Base-by-base conservation (phyloP, 352 stramenopile genomes). In the Phytophthora pinifolia region DNA sequence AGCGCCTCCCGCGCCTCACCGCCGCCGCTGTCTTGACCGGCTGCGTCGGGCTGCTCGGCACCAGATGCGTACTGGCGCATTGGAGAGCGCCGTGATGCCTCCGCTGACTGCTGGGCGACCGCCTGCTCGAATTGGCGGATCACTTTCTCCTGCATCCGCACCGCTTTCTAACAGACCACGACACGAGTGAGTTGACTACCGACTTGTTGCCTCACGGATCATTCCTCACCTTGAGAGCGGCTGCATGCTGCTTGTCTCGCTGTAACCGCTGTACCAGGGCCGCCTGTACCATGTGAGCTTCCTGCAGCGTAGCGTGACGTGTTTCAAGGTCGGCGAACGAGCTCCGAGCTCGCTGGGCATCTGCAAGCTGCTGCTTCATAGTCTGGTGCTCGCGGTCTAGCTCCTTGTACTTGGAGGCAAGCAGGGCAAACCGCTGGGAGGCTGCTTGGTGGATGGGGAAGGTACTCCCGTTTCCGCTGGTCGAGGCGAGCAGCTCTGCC, bases 121-220 rank as follows among this genome's bases (percentile, higher is more conserved):
- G 85, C 58, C 32, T 79, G 71, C 54, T 94, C 83, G 20, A 94
- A 83, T 59, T 89, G 83, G 14, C 54, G 64, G 29, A 92, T 90
- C n/a, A 94, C 84, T 25, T 74, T 79, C 46, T 94, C 84, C 52
- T 94, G 84, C 47, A 90, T 72, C 0, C 67, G 74, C 10, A 94
- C 71, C 5, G 79, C 76, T 65, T 80, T 68, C 82, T 92, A 53
- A 22, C 32, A 62, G 54, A 20, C 9, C 36, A 58, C 17, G 32
- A 17, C n/a, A 4, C 13, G 8, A 34, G 51, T 62, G 52, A 62
- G 52, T 43, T 22, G 25, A 49, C 13, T 35, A 41, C 10, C 10
- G 9, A 27, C 9, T 14, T 33, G n/a, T n/a, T n/a, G n/a, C n/a
- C n/a, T n/a, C n/a, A n/a, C n/a, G n/a, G n/a, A n/a, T n/a, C n/a